Evolutionary conservation across 2,329 filamentous ascomycete genomes (phyloP).

Genomic region (Alternaria sp.): DNA sequence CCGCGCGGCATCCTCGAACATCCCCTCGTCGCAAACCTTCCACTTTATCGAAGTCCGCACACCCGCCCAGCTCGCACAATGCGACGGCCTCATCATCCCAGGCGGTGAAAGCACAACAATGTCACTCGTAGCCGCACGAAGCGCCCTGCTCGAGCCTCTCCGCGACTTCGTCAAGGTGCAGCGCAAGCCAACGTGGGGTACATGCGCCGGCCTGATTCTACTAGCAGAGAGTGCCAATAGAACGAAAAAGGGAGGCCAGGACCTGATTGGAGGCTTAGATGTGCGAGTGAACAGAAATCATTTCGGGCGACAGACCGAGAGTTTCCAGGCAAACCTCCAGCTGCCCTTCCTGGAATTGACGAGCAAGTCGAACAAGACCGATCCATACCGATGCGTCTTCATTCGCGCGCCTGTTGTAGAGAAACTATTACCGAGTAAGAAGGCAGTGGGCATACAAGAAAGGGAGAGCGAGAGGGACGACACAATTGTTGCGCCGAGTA

Average conservation of each 20-base stretch:
- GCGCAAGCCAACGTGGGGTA: conserved; percentile 90
- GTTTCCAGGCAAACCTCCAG: conserved; percentile 78
- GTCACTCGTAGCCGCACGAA: conserved; percentile 82
- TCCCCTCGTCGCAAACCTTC: conserved; percentile 41
- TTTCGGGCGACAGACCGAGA: conserved; percentile 92
- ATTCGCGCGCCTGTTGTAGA: conserved; percentile 95
- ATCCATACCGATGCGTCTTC: conserved; percentile 83
- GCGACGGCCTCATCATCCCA: conserved; percentile 86
- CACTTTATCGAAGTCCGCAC: conserved; percentile 82
- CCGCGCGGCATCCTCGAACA: conserved; percentile 66
- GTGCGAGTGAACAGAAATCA: conserved; percentile 93
- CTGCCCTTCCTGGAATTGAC: conserved; percentile 69
- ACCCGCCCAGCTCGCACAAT: conserved; percentile 69
- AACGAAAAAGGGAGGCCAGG: conserved; percentile 89
- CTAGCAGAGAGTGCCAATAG: conserved; percentile 86
- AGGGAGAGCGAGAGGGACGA: conserved; percentile 56
- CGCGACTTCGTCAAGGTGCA: conserved; percentile 87
- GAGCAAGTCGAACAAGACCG: conserved; percentile 34
- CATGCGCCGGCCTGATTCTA: conserved; percentile 91
- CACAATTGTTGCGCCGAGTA: conserved; percentile 64
- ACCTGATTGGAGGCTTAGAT: conserved; percentile 88
- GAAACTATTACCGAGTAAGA: conserved; percentile 66
- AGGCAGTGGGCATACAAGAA: conserved; percentile 55
- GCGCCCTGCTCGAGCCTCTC: conserved; percentile 81
- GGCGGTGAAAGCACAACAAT: conserved; percentile 96